phyloP scores from a whole-genome alignment of 129 eudicot genomes.

The Escallonia rubra region DNA sequence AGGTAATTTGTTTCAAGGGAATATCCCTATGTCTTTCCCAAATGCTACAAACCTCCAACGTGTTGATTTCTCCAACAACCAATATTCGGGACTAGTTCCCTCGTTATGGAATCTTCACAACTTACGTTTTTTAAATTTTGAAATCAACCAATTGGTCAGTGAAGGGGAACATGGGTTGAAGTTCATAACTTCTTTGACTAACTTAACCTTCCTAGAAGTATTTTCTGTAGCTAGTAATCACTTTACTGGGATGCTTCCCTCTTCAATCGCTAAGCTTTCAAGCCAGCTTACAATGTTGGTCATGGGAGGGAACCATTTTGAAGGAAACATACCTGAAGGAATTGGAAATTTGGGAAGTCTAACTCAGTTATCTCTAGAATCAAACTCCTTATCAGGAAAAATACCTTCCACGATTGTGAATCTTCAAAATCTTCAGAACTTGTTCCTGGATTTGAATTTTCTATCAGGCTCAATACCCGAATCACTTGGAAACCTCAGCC shows the following conservation, averaged over 20 bases:
- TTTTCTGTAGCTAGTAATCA: conserved; percentile 7
- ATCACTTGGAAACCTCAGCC: conserved; percentile 15
- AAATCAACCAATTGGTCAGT: background rate
- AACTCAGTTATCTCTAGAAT: conserved; percentile 1
- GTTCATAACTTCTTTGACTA: conserved; percentile 18
- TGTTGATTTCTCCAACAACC: conserved; percentile 19
- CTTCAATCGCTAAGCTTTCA: conserved; percentile 24
- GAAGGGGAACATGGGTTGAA: conserved; percentile 15
- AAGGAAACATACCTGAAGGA: conserved; percentile 19
- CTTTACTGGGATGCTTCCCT: conserved; percentile 20
- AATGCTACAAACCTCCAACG: conserved; percentile 19
- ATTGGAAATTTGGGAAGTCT: conserved; percentile 16
- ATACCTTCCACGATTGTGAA: conserved; percentile 18
- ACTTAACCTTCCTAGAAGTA: conserved; percentile 8
- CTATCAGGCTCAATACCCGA: conserved; percentile 17
- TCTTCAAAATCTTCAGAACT: conserved; percentile 15
- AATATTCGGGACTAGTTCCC: conserved; percentile 15
- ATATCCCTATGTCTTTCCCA: conserved; percentile 12
- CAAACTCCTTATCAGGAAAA: conserved; percentile 11
- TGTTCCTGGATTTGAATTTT: background rate
- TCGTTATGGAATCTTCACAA: conserved; percentile 16
- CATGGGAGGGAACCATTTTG: conserved; percentile 13
- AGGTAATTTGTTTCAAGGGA: conserved; percentile 9
- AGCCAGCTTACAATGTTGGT: conserved; percentile 4
- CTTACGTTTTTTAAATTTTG: conserved; percentile 9